phyloP scores from a whole-genome alignment of 2,329 filamentous ascomycete genomes.

The Arthrobotrys sinensis region DNA sequence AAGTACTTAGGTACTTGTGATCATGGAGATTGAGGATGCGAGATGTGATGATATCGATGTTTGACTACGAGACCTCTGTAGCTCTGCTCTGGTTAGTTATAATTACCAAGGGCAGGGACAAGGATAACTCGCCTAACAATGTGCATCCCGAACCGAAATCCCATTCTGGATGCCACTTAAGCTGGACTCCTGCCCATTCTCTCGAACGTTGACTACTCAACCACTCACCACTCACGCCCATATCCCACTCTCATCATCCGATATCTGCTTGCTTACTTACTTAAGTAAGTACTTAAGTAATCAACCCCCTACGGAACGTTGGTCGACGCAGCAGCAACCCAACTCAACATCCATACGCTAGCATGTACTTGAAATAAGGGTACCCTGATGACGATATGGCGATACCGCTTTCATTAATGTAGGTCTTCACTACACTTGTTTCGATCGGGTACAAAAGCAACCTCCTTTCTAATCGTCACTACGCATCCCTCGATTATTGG shows the following conservation, averaged over 20 bases:
- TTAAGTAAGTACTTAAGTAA: too few relatives aligned
- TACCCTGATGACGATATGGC: slow-evolving; percentile 22
- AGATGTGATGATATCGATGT: background rate
- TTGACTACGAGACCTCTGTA: slow-evolving; percentile 11
- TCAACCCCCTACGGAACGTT: too few relatives aligned
- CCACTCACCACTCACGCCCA: background rate
- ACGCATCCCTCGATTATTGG: slow-evolving; percentile 7
- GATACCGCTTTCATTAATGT: slow-evolving; percentile 62
- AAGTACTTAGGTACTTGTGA: too few relatives aligned
- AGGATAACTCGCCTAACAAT: slow-evolving; percentile 9
- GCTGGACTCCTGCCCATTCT: too few relatives aligned
- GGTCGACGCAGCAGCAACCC: too few relatives aligned
- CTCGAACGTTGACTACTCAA: background rate
- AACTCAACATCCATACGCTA: too few relatives aligned
- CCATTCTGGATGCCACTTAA: slow-evolving; percentile 7
- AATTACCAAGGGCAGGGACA: background rate
- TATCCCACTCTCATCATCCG: slow-evolving; percentile 18
- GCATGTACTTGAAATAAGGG: too few relatives aligned
- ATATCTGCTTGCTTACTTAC: background rate
- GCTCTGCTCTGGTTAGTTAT: too few relatives aligned
- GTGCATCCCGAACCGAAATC: slow-evolving; percentile 1
- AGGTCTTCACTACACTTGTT: slow-evolving; percentile 9
- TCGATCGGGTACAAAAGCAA: background rate
- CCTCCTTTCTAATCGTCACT: slow-evolving; percentile 1
- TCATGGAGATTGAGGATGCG: background rate